Evolutionary conservation across 139 green algal genomes (phyloP).

Genomic region (Coelastrella sp.): DNA sequence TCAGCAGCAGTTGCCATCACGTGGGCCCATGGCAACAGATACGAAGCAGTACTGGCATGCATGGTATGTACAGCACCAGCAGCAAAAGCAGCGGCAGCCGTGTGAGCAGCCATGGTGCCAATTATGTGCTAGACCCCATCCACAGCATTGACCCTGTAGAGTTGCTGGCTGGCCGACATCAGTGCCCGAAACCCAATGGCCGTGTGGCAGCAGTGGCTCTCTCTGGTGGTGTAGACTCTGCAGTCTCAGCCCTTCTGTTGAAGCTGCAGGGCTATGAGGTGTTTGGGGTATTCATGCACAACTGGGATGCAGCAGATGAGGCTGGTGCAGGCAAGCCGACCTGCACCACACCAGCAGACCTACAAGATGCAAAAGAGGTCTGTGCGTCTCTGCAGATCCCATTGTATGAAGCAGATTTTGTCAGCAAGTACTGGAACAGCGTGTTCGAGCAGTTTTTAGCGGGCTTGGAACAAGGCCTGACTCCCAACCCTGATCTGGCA

Average conservation of each 20-base stretch:
- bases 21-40: too few relatives aligned
- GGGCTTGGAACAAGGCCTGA: slow-evolving; percentile 66
- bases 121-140: slow-evolving; percentile 16
- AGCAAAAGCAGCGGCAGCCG: slow-evolving; percentile 4
- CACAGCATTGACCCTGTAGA: neutral
- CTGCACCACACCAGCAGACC: slow-evolving; percentile 27
- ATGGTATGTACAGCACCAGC: neutral
- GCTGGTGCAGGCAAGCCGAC: slow-evolving; percentile 36
- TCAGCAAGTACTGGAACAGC: slow-evolving; percentile 76
- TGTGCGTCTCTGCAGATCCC: slow-evolving; percentile 62
- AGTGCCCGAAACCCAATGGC: neutral
- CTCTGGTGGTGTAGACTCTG: slow-evolving; percentile 87
- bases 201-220: slow-evolving; percentile 74
- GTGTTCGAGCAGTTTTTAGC: slow-evolving; percentile 83
- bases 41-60: neutral
- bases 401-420: slow-evolving; percentile 82
- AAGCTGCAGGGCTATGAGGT: slow-evolving; percentile 64
- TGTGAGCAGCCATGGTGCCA: neutral
- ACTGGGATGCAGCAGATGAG: slow-evolving; percentile 88
- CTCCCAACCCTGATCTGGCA: slow-evolving; percentile 88
- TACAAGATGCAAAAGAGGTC: slow-evolving; percentile 21
- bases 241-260: slow-evolving; percentile 77
- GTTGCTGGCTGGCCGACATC: neutral
- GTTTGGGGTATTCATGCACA: slow-evolving; percentile 83
- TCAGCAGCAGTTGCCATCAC: neutral